phyloP scores from a whole-genome alignment of 169 alveolate genomes.

The Besnoitia besnoiti region DNA sequence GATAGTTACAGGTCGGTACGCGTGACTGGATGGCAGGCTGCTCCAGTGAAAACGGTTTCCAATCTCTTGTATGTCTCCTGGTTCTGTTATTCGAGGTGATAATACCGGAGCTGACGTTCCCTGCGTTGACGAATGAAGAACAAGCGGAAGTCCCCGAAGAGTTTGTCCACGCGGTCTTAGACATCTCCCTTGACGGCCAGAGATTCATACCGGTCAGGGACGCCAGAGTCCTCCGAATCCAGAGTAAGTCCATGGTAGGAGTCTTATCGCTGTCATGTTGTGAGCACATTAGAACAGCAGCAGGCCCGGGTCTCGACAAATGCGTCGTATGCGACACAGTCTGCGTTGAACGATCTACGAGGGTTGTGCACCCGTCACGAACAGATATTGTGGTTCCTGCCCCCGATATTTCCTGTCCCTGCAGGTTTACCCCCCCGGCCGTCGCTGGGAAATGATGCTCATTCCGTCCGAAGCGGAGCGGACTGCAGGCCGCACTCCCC shows the following conservation, averaged over 20 bases:
- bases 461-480: neutral
- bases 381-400: neutral
- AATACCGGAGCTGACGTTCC: neutral
- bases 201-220: neutral
- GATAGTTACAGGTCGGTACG: too few relatives aligned
- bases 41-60: too few relatives aligned
- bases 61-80: too few relatives aligned
- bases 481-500: neutral
- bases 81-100: neutral
- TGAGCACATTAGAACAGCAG: neutral
- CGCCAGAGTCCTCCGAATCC: slow-evolving; percentile 2
- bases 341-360: too few relatives aligned
- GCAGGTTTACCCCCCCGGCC: neutral
- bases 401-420: neutral
- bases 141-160: neutral
- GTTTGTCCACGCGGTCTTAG: neutral
- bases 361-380: too few relatives aligned
- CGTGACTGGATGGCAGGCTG: too few relatives aligned
- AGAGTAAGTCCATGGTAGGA: neutral
- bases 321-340: too few relatives aligned
- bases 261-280: neutral
- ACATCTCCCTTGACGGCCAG: slow-evolving; percentile 27
- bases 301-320: too few relatives aligned
- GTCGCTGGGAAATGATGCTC: neutral
- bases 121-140: neutral